Percentiles rank a stretch among this genome's conserved stretches.
These are phyloP conservation scores for Marasmius oreades DNA, from an alignment of 1,284 basidiomycete genomes.

Conservation along the genomic window DNA sequence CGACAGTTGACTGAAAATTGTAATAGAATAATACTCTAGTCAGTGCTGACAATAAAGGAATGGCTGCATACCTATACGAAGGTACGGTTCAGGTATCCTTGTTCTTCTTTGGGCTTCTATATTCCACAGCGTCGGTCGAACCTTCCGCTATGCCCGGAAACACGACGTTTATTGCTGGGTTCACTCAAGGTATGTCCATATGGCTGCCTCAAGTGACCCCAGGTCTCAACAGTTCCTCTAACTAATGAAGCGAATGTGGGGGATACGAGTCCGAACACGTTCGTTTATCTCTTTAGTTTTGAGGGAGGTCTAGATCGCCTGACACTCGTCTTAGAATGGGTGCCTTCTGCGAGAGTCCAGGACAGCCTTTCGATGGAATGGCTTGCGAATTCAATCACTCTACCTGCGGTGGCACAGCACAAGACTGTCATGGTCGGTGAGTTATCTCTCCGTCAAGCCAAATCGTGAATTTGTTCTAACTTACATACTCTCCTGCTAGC, in stretches of 20 bases:
- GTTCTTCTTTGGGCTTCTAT: neutral
- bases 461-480: neutral
- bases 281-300: conserved; percentile 23
- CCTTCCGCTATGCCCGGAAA: conserved; percentile 66
- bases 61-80: conserved; percentile 78
- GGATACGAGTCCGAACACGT: conserved; percentile 78
- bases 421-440: conserved; percentile 71
- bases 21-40: conserved; percentile 73
- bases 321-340: conserved; percentile 44
- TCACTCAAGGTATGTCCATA: conserved; percentile 53
- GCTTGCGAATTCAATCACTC: conserved; percentile 65
- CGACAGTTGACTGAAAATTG: neutral
- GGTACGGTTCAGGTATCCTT: conserved; percentile 30
- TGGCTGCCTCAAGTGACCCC: conserved; percentile 5
- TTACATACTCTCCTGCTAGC: conserved; percentile 34
- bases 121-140: conserved; percentile 50
- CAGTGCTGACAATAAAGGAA: conserved; percentile 78
- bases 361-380: conserved; percentile 61
- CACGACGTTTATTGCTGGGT: conserved; percentile 70
- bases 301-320: conserved; percentile 1
- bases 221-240: neutral
- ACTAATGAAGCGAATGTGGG: conserved; percentile 62
- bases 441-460: conserved; percentile 19
- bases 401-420: conserved; percentile 66
- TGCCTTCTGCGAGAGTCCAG: conserved; percentile 75